Evolutionary conservation across 2,329 filamentous ascomycete species (phyloP), one percentile per base, ranked within the genome.

Genomic region (Thelonectria olida): DNA sequence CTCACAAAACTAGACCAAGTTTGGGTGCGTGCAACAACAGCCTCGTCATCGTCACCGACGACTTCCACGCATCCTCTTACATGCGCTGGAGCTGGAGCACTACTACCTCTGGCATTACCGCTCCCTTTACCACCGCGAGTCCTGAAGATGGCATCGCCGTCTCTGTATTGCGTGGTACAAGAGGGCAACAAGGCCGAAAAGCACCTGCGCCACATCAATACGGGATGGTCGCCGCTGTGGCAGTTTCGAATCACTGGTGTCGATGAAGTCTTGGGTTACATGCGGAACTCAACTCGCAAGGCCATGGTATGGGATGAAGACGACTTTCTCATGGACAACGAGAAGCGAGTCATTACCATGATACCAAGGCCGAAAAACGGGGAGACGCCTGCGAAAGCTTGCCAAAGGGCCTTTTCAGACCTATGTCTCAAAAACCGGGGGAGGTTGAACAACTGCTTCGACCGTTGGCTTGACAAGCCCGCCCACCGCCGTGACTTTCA

Each of bases 341-440:
- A 34, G n/a, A 60, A n/a, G 7, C 39, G 60, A 23, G 49, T 34
- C 28, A 64, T 75, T 7, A 60, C 68, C 27, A 57, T 76, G 31
- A 58, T 56, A 6, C 69, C 72, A 15, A 58, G 63, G 6, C 45
- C 64, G n/a, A 72, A 66, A 19, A 47, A 42, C 1, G 55, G 65
- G 12, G 65, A 70, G 31, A 22, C 42, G 7, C 13, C 41, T 13
- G 45, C 59, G 20, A 49, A 49, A 10, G 52, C 64, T 19, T 66
- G 64, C 45, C 31, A 39, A 5, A 57, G 52, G 20, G 66, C 62
- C 25, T 72, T 75, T 22, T 53, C 64, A 0, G 39, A 51, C 0
- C 54, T 75, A 7, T 75, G 73, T 48, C 61, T 69, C 49, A 64
- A 62, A 45, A 76, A 76, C 54, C 58, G 28, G 12, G 58, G 64